Evolutionary conservation across 345 rosid species (phyloP), one percentile per base, ranked within the genome.

Genomic region (Brassica rapa): DNA sequence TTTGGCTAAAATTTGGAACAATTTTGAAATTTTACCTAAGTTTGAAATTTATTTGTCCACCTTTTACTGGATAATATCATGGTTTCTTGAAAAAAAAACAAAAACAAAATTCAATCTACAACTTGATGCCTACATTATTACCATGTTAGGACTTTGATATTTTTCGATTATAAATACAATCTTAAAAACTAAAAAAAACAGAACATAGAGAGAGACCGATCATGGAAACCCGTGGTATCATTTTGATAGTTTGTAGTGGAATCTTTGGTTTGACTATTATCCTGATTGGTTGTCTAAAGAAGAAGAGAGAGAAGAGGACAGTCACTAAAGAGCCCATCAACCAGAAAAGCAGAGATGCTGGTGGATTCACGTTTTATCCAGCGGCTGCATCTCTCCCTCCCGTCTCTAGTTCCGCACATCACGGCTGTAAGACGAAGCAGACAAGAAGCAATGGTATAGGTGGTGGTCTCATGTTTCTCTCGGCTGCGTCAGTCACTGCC

Each of bases 371-470:
- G 46, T 4, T 56, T 56, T 75, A 57, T 75, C 79, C 79, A 41
- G 49, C 35, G 6, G 73, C 73, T 67, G 60, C 67, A 21, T 76
- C 68, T 68, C 79, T 68, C 9, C 62, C 79, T 59, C 41, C 79
- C 41, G 23, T 68, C 15, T 76, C 68, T 53, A 21, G 6, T 37
- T 57, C 79, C 2, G 16, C 15, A 14, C 8, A 59, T 37, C 14
- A 30, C 0, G 49, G 33, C 55, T 46, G 55, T 15, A 46, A 14
- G 55, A 46, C 14, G 55, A 46, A 46, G 7, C 16, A 46, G 55
- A 14, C 55, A 46, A 46, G 16, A 10, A 46, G 15, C 15, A 46
- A 46, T 46, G 55, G 16, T 46, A 46, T 4, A 14, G 55, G 16
- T 46, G 16, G 55, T 1, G 55, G 55, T 46, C 16, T 46, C 15